A percentile compares a stretch with the other conserved stretches of the same genome.
These are phyloP conservation scores for Pascua sp. DNA, from an alignment of 1,284 basidiomycete genomes.

Conservation along the genomic window DNA sequence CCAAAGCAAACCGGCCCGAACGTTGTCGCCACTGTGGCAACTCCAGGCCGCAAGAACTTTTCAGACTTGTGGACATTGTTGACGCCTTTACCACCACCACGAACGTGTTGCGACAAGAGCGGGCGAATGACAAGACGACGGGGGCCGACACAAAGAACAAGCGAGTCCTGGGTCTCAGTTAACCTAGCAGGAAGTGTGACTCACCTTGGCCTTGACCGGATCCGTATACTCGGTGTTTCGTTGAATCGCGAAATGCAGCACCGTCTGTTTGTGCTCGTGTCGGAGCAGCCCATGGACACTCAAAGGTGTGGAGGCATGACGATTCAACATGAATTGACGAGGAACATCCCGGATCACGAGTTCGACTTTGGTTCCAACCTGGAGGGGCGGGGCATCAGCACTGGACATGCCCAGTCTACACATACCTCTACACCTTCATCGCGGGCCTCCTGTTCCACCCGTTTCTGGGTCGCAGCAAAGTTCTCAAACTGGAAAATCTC, in stretches of 20 bases:
- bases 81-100: constrained; percentile 79
- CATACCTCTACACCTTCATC: constrained; percentile 67
- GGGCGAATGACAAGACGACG: constrained; percentile 80
- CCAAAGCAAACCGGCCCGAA: constrained; percentile 91
- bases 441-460: constrained; percentile 64
- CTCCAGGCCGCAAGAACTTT: constrained; percentile 79
- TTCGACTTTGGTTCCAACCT: constrained; percentile 78
- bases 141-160: constrained; percentile 85
- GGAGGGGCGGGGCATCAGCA: constrained; percentile 1
- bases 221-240: constrained; percentile 92
- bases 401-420: background rate
- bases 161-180: constrained; percentile 62
- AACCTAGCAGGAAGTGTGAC: constrained; percentile 5
- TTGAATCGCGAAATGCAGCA: constrained; percentile 88
- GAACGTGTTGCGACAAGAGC: constrained; percentile 85
- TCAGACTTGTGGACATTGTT: constrained; percentile 99
- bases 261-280: constrained; percentile 95
- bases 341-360: constrained; percentile 71
- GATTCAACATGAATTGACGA: constrained; percentile 40
- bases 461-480: constrained; percentile 78
- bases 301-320: constrained; percentile 55
- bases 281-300: constrained; percentile 79
- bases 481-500: constrained; percentile 97
- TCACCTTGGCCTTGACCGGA: constrained; percentile 83
- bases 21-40: constrained; percentile 75